phyloP scores from a whole-genome alignment of 305 asterid genomes.

The Solanum chacoense region DNA sequence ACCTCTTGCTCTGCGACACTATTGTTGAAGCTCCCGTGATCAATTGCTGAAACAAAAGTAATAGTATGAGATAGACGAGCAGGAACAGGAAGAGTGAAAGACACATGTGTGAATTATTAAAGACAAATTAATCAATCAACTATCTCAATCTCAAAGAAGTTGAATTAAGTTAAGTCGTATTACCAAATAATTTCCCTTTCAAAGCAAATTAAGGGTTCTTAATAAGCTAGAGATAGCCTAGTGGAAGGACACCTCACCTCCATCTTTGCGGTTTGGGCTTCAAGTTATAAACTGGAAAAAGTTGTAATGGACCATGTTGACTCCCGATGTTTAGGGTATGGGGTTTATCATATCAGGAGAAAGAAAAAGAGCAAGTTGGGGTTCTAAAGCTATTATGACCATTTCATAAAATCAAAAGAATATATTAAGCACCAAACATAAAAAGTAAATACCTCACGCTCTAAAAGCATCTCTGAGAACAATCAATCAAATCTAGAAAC shows the following conservation, averaged over 20 bases:
- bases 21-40: slow-evolving; percentile 74
- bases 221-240: background rate
- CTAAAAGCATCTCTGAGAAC: background rate
- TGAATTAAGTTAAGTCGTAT: background rate
- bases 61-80: background rate
- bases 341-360: background rate
- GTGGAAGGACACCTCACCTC: background rate
- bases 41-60: slow-evolving; percentile 31
- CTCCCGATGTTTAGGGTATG: background rate
- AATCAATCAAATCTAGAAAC: background rate
- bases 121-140: background rate
- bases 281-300: background rate
- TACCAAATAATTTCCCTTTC: background rate
- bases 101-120: background rate
- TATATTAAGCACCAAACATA: background rate
- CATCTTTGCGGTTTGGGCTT: background rate
- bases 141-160: background rate
- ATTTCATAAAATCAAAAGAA: background rate
- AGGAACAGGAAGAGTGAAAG: background rate
- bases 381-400: background rate
- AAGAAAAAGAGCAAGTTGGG: background rate
- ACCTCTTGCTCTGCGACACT: slow-evolving; percentile 72
- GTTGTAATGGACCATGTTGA: background rate
- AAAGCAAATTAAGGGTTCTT: background rate
- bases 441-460: background rate